A percentile compares a stretch with the other conserved stretches of the same genome.
phyloP scores from a whole-genome alignment of 805 yeast species.

The Candida gorgasii region DNA sequence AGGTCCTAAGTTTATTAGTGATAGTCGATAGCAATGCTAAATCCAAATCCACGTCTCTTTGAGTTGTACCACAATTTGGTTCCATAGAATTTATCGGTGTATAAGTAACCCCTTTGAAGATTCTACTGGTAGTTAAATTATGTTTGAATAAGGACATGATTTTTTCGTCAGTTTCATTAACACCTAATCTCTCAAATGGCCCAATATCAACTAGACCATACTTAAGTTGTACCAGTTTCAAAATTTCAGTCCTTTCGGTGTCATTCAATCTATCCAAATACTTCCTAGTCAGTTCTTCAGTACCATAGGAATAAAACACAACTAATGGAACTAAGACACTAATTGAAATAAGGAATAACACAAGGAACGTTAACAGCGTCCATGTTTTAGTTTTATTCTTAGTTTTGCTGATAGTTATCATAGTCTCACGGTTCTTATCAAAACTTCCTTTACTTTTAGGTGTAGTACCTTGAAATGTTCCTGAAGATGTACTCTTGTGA shows the following conservation, averaged over 20 bases:
- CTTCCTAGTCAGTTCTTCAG: conserved; percentile 22
- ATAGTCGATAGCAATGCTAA: conserved; percentile 57
- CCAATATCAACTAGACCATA: neutral
- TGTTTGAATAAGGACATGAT: neutral
- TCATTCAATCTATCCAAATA: conserved; percentile 29
- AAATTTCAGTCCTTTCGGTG: conserved; percentile 20
- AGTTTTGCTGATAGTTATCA: neutral
- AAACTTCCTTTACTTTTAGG: neutral
- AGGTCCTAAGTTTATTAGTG: conserved; percentile 57
- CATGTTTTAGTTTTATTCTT: neutral
- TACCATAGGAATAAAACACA: conserved; percentile 31
- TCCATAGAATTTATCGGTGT: conserved; percentile 54
- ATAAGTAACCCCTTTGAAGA: conserved; percentile 52
- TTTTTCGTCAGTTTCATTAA: conserved; percentile 10
- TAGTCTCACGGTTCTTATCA: neutral
- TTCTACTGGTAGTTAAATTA: neutral
- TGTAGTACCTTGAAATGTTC: neutral
- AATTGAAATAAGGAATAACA: neutral
- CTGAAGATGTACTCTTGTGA: neutral
- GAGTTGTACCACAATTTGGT: conserved; percentile 54
- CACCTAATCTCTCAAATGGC: neutral
- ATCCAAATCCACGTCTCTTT: conserved; percentile 54
- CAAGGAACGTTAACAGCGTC: neutral
- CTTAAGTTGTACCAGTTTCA: neutral
- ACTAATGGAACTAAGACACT: conserved; percentile 21